Evolutionary conservation across 1,139 yeast species (phyloP).

Genomic region (Blastobotrys petasosporus): DNA sequence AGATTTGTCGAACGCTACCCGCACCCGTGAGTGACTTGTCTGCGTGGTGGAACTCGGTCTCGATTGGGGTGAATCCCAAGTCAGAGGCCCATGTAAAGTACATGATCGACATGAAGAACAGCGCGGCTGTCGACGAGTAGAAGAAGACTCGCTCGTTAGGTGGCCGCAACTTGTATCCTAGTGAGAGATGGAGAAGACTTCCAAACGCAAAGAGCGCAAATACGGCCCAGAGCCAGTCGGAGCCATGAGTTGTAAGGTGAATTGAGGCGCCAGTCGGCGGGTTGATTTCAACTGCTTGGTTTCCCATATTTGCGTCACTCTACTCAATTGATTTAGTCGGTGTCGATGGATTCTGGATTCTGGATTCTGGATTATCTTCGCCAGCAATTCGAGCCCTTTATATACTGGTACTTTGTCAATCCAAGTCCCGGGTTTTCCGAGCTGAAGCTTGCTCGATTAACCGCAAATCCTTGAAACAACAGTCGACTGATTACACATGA

Average conservation of each 20-base stretch:
- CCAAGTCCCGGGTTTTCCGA: too few species aligned
- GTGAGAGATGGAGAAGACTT: slow-evolving; percentile 39
- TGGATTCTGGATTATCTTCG: too few species aligned
- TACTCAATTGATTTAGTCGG: neutral
- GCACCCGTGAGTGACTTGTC: slow-evolving; percentile 30
- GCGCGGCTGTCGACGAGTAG: slow-evolving; percentile 43
- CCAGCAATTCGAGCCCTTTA: too few species aligned
- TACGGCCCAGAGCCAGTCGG: slow-evolving; percentile 68
- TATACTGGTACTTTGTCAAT: too few species aligned
- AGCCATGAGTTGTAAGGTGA: slow-evolving; percentile 53
- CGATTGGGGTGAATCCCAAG: slow-evolving; percentile 55
- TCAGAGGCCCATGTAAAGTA: slow-evolving; percentile 64
- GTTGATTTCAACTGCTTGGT: slow-evolving; percentile 48
- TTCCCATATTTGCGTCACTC: slow-evolving; percentile 27
- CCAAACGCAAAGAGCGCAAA: slow-evolving; percentile 46
- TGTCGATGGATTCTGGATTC: too few species aligned
- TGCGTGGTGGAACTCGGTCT: slow-evolving; percentile 52
- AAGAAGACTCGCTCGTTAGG: slow-evolving; percentile 41
- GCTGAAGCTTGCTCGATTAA: too few species aligned
- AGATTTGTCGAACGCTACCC: slow-evolving; percentile 51
- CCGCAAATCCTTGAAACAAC: too few species aligned
- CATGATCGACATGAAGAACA: slow-evolving; percentile 44
- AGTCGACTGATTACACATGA: too few species aligned
- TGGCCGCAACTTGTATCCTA: slow-evolving; percentile 38
- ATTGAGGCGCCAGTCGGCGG: slow-evolving; percentile 42